These are phyloP conservation scores for Syzygium aromaticum DNA, from an alignment of 345 rosid species.

Conservation along the genomic window DNA sequence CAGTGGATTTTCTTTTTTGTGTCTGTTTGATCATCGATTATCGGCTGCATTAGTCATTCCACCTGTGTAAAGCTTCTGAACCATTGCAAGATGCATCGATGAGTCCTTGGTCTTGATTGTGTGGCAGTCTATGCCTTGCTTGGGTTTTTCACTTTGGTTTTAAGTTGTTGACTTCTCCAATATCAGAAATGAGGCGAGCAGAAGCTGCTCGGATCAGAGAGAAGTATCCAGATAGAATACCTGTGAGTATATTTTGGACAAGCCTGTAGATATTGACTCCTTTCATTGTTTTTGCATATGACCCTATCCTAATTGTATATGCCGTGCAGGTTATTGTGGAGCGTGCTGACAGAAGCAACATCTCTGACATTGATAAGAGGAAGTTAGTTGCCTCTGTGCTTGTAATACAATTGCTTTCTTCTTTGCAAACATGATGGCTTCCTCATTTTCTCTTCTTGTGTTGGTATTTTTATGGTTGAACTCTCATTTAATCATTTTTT, in stretches of 20 bases:
- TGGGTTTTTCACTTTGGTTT: background rate
- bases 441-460: background rate
- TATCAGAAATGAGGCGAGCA: slow-evolving; percentile 64
- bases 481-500: background rate
- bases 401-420: background rate
- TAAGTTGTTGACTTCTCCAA: background rate
- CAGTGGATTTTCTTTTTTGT: background rate
- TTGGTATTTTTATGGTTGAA: background rate
- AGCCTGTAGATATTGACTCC: background rate
- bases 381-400: slow-evolving; percentile 42
- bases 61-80: background rate
- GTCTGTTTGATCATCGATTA: background rate
- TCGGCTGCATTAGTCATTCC: background rate
- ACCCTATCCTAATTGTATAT: background rate
- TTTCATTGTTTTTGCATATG: background rate
- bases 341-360: slow-evolving; percentile 79
- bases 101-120: background rate
- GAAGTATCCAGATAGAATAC: slow-evolving; percentile 88
- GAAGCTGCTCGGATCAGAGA: slow-evolving; percentile 87
- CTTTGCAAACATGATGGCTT: background rate
- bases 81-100: background rate
- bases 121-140: background rate
- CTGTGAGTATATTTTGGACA: slow-evolving; percentile 28
- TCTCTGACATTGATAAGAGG: slow-evolving; percentile 91
- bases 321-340: slow-evolving; percentile 79